A percentile compares a stretch with the other conserved stretches of the same genome.
Evolutionary conservation across 371 early-diverging fungal genomes (phyloP).

Genomic region (Basidiobolus heterosporus): DNA sequence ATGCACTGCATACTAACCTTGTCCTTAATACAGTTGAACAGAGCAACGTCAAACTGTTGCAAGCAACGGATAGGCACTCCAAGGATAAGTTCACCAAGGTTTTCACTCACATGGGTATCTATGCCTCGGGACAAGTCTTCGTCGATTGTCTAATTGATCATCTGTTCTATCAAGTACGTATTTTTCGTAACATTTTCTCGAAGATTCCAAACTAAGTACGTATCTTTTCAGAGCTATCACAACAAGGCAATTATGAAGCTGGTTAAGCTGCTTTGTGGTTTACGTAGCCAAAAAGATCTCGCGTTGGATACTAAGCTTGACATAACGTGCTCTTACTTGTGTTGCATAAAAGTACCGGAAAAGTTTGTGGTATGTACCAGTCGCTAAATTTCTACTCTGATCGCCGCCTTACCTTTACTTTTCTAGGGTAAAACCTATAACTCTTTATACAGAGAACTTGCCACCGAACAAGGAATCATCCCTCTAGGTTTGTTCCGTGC

Average conservation of each 20-base stretch:
- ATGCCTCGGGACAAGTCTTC: slow-evolving; percentile 28
- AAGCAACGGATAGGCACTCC: slow-evolving; percentile 10
- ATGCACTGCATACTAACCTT: too few relatives aligned
- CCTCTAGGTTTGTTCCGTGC: slow-evolving; percentile 24
- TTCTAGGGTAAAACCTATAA: slow-evolving; percentile 16
- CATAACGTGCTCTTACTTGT: slow-evolving; percentile 15
- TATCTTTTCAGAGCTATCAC: slow-evolving; percentile 20
- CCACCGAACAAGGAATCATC: slow-evolving; percentile 18
- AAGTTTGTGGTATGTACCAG: slow-evolving; percentile 12
- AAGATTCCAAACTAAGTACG: too few relatives aligned
- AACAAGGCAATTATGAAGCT: slow-evolving; percentile 27
- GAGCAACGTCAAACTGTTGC: slow-evolving; percentile 6
- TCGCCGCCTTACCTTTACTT: background rate
- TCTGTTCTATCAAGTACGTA: slow-evolving; percentile 8
- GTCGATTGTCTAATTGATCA: slow-evolving; percentile 21
- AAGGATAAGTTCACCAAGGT: slow-evolving; percentile 6
- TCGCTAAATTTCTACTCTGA: too few relatives aligned
- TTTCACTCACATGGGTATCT: slow-evolving; percentile 10
- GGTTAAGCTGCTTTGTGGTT: slow-evolving; percentile 27
- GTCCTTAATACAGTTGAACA: slow-evolving; percentile 5
- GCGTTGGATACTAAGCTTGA: slow-evolving; percentile 12
- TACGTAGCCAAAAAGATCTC: slow-evolving; percentile 17
- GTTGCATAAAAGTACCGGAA: slow-evolving; percentile 15
- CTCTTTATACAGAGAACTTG: slow-evolving; percentile 16
- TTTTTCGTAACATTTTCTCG: too few relatives aligned